phyloP scores from a whole-genome alignment of 106 monocot species.

The Amphibolis antarctica region DNA sequence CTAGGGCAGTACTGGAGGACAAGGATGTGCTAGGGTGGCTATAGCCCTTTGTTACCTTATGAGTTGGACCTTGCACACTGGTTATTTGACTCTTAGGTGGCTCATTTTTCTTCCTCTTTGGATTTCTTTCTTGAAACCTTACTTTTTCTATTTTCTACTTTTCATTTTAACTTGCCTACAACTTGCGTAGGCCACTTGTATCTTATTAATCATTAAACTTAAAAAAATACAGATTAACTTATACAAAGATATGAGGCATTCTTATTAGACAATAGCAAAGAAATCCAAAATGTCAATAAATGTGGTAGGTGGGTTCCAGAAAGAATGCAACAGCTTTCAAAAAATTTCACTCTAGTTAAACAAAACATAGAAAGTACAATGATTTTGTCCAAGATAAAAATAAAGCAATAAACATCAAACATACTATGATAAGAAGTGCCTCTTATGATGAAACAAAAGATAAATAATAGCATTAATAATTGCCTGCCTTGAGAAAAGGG shows the following conservation, averaged over 20 bases:
- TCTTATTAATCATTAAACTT: not conserved
- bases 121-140: no score
- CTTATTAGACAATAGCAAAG: not conserved
- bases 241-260: not conserved
- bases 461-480: slow-evolving; percentile 50
- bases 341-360: not conserved
- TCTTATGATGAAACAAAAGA: slow-evolving; percentile 14
- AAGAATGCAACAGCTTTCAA: not conserved
- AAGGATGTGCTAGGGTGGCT: no score
- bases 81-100: no score
- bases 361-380: not conserved
- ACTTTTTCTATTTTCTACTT: no score
- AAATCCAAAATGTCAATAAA: not conserved
- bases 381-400: no score
- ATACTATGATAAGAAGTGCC: not conserved
- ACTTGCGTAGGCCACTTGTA: not conserved
- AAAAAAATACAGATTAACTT: not conserved
- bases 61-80: no score
- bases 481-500: slow-evolving; percentile 53
- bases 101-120: no score
- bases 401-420: not conserved
- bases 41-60: no score
- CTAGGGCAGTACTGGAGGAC: no score
- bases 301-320: not conserved
- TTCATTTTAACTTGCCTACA: no score